These are phyloP conservation scores for Chalciporus sphaerocephalus DNA, from an alignment of 768 basidiomycete genomes.

Conservation along the genomic window DNA sequence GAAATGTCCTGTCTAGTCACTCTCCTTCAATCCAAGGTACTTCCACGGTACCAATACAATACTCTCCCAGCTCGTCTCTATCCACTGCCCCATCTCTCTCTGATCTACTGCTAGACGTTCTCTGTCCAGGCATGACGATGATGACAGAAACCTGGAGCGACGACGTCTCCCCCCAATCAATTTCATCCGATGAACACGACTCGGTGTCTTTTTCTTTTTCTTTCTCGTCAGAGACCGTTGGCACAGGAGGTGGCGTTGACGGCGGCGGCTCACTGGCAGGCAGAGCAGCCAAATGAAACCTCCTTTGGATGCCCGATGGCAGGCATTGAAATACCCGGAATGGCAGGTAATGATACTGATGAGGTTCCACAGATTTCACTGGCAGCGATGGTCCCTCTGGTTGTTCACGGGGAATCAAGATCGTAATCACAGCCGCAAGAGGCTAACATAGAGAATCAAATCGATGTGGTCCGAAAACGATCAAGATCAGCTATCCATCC, in stretches of 20 bases:
- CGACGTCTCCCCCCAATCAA: slow-evolving; percentile 8
- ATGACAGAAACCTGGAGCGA: slow-evolving; percentile 38
- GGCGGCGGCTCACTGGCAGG: background rate
- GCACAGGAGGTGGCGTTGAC: background rate
- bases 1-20: background rate
- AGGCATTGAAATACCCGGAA: background rate
- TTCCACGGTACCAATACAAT: slow-evolving; percentile 25
- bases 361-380: background rate
- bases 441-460: slow-evolving; percentile 24
- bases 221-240: background rate
- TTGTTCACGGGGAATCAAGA: background rate
- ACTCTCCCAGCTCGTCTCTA: slow-evolving; percentile 33
- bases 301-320: slow-evolving; percentile 1
- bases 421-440: slow-evolving; percentile 18
- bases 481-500: background rate
- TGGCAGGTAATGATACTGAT: background rate
- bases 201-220: background rate
- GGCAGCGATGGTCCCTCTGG: background rate
- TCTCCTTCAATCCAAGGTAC: slow-evolving; percentile 13
- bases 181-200: background rate
- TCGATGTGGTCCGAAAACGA: background rate
- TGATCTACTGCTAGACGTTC: background rate
- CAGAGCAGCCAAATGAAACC: background rate
- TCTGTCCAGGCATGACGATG: slow-evolving; percentile 38
- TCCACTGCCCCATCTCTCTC: slow-evolving; percentile 1